A percentile compares a stretch with the other conserved stretches of the same genome.
These are phyloP conservation scores for Solanum medicagineum DNA, from an alignment of 257 asterid species.

Conservation along the genomic window DNA sequence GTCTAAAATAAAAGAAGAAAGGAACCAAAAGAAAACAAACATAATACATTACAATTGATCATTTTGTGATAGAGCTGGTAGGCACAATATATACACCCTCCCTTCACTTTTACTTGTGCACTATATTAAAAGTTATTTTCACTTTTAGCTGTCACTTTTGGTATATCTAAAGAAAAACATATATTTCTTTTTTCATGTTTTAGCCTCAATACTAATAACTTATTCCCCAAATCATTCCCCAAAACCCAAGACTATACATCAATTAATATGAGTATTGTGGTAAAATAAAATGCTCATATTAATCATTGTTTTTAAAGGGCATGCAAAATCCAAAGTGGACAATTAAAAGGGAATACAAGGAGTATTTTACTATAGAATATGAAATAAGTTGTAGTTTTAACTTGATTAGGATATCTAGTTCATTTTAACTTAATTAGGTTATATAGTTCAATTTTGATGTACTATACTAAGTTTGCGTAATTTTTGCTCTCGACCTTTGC, in stretches of 20 bases:
- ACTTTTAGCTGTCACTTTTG: not conserved
- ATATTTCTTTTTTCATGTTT: too few species aligned
- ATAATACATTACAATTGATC: not conserved
- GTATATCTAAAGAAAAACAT: not conserved
- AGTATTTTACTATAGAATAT: not conserved
- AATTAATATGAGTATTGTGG: not conserved
- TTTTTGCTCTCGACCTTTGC: not conserved
- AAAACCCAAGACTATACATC: not conserved
- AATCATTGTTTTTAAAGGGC: not conserved
- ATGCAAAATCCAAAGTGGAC: not conserved
- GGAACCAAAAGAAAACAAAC: not conserved
- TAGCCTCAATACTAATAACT: not conserved
- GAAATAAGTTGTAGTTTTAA: not conserved
- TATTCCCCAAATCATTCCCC: not conserved
- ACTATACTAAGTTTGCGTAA: not conserved
- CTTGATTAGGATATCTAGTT: not conserved
- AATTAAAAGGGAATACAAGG: not conserved
- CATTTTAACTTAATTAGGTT: not conserved
- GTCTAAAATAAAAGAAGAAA: not conserved
- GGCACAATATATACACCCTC: not conserved
- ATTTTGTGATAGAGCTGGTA: not conserved
- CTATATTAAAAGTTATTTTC: not conserved
- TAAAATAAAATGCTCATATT: not conserved
- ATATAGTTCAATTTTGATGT: not conserved
- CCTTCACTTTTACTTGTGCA: not conserved